Conservation (phyloP, 768 basidiomycete genomes). For the Suillus subalutaceus region DNA sequence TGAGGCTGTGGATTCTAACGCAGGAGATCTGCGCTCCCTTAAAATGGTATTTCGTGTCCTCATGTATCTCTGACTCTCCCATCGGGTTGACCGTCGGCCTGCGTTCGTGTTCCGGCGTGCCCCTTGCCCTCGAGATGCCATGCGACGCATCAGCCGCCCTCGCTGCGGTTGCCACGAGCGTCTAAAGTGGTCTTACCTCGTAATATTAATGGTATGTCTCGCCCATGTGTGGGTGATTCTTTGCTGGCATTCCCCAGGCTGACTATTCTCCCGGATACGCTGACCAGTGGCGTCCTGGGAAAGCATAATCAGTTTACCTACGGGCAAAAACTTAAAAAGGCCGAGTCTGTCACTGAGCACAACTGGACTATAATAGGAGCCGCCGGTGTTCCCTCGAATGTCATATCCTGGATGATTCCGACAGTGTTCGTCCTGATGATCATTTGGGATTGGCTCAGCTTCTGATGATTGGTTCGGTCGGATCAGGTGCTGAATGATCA, state of each 20-base stretch:
- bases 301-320: background rate
- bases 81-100: background rate
- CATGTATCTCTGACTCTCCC: background rate
- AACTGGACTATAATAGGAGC: background rate
- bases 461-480: conserved; percentile 6
- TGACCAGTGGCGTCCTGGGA: background rate
- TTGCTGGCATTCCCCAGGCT: background rate
- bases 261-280: background rate
- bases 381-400: conserved; percentile 1
- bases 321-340: background rate
- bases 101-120: background rate
- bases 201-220: conserved; percentile 1
- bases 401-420: background rate
- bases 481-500: conserved; percentile 3
- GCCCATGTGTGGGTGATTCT: background rate
- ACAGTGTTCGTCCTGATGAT: background rate
- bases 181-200: background rate
- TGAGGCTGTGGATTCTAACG: background rate
- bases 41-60: background rate
- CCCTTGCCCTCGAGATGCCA: background rate
- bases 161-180: background rate
- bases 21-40: background rate
- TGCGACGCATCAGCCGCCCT: background rate
- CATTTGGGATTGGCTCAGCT: background rate
- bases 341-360: no score